These are phyloP conservation scores for Mrakia gelida DNA, from an alignment of 768 basidiomycete species.

Conservation along the genomic window DNA sequence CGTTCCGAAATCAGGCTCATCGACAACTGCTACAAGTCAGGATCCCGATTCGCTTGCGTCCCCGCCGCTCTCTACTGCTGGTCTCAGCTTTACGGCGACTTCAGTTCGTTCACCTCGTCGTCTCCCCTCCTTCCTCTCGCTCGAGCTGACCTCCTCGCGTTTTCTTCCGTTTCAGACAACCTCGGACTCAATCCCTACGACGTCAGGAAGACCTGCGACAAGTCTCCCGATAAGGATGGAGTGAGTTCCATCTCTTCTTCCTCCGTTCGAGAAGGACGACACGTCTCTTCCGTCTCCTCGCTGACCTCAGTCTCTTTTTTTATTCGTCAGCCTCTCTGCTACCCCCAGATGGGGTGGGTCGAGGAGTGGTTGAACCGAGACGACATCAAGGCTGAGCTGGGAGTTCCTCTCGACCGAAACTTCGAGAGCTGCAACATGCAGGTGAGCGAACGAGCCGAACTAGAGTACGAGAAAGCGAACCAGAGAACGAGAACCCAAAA, in stretches of 20 bases:
- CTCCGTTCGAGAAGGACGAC: too few species aligned
- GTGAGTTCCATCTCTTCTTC: too few species aligned
- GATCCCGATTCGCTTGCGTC: constrained; percentile 42
- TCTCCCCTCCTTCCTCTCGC: background rate
- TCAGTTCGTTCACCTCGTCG: constrained; percentile 47
- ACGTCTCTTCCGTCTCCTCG: too few species aligned
- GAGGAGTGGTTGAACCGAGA: constrained; percentile 81
- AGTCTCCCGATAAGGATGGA: constrained; percentile 56
- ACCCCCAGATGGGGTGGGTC: constrained; percentile 72
- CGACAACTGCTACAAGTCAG: constrained; percentile 54
- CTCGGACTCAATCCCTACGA: constrained; percentile 86
- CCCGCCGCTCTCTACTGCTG: constrained; percentile 77
- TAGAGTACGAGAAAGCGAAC: too few species aligned
- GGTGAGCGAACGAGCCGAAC: constrained; percentile 70
- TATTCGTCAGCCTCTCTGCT: constrained; percentile 48
- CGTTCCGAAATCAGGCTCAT: constrained; percentile 48
- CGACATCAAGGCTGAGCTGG: constrained; percentile 70
- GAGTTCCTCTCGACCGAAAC: constrained; percentile 48
- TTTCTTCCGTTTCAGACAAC: constrained; percentile 45
- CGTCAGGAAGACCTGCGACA: constrained; percentile 57
- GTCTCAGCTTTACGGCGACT: constrained; percentile 62
- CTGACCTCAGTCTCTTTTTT: too few species aligned
- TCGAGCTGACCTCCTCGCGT: background rate
- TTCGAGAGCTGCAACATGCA: constrained; percentile 51
- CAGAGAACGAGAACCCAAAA: too few species aligned